Base-by-base conservation (phyloP, 2,329 filamentous ascomycete genomes). In the Xylaria hypoxylon region DNA sequence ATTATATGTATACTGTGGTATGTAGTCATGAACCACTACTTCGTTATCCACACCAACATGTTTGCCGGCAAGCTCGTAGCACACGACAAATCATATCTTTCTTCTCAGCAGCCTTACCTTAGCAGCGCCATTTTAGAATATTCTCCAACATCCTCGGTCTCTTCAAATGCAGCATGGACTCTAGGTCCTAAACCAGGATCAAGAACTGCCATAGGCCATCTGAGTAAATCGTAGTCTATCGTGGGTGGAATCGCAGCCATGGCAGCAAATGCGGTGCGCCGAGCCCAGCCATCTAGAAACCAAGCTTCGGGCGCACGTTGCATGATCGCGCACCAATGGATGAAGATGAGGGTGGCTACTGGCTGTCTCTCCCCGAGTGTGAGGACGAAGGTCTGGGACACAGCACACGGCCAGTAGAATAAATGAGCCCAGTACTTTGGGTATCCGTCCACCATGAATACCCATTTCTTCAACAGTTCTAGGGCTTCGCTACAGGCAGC, bases 311-410 rank as follows among this genome's bases (percentile, higher is more conserved):
- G 52, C 17, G 38, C 38, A 2, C 24, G 52, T 6, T 31, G 24
- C 52, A 56, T 56, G 35, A 56, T 24, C 6, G 52, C 52, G 10
- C 52, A 56, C 52, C 52, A 56, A 22, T 56, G 35, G 6, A 56
- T 11, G 38, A 56, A 56, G 15, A 44, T 44, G 17, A 56, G 52
- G 13, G 17, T 28, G 1, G 52, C 52, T 5, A 56, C 38, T 5
- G 52, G 52, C 22, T 31, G 52, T 5, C 38, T 22, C 15, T 17
- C 22, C 15, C 5, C 22, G 8, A 56, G 52, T 6, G 24, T 38
- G 8, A 11, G 17, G 15, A 56, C 52, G 35, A 56, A 56, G 35
- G 24, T 10, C 7, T n/a, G 13, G 19, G 52, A 56, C 4, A 56
- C 52, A 6, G 52, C 38, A 15, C 35, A 56, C 35, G 52, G 52